A percentile compares a stretch with the other conserved stretches of the same genome.
Evolutionary conservation across 345 rosid genomes (phyloP).

Genomic region (Mercurialis annua): DNA sequence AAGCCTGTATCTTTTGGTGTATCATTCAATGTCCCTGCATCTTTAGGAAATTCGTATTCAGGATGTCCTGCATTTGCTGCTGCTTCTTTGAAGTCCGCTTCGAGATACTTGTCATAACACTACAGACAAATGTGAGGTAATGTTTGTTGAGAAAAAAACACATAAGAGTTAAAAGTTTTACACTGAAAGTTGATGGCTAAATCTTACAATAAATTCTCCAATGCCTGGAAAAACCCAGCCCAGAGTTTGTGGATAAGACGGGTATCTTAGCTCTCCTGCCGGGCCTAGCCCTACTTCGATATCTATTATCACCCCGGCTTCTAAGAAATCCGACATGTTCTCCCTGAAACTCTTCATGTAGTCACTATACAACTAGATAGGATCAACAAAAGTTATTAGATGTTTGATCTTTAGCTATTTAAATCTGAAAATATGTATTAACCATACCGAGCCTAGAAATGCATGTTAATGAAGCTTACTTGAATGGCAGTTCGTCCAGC

Average conservation of each 20-base stretch:
- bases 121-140: constrained; percentile 19
- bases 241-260: constrained; percentile 68
- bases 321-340: constrained; percentile 58
- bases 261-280: constrained; percentile 87
- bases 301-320: constrained; percentile 57
- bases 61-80: constrained; percentile 63
- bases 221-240: constrained; percentile 85
- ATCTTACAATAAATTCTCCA: constrained; percentile 75
- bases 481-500: constrained; percentile 61
- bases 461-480: constrained; percentile 32
- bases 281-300: constrained; percentile 89
- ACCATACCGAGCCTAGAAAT: background rate
- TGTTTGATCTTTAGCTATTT: background rate
- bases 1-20: constrained; percentile 58
- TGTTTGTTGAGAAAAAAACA: constrained; percentile 7
- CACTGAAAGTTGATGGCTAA: background rate
- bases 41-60: constrained; percentile 69
- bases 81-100: constrained; percentile 63
- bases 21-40: constrained; percentile 69
- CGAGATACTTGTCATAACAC: constrained; percentile 70
- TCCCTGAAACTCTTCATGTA: constrained; percentile 78
- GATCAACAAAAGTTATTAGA: background rate
- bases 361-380: constrained; percentile 63
- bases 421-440: background rate
- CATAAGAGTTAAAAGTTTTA: background rate